These are phyloP conservation scores for Prunus yedoensis DNA, from an alignment of 331 rosid species.

Conservation along the genomic window DNA sequence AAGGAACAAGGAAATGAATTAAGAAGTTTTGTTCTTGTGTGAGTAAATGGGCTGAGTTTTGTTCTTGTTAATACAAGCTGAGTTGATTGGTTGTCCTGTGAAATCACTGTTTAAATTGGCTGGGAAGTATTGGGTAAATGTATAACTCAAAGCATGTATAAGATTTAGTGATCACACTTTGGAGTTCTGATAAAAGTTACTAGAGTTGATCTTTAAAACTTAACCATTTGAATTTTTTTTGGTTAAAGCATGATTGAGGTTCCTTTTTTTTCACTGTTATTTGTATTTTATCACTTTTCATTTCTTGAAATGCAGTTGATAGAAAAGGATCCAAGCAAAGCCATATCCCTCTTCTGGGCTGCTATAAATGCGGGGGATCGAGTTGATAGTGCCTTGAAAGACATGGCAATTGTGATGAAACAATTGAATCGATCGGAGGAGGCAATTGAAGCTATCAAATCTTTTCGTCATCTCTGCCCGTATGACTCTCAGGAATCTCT, in stretches of 20 bases:
- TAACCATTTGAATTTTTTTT: neutral
- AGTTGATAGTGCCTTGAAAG: slow-evolving; percentile 93
- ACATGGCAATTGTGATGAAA: slow-evolving; percentile 95
- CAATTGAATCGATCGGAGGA: slow-evolving; percentile 70
- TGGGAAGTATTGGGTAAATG: neutral
- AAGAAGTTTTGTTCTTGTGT: neutral
- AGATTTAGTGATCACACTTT: neutral
- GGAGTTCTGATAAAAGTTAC: neutral
- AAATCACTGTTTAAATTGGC: neutral
- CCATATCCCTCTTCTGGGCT: slow-evolving; percentile 86
- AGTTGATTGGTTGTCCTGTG: neutral
- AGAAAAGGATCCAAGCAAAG: slow-evolving; percentile 78
- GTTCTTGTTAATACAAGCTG: neutral
- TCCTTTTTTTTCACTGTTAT: neutral
- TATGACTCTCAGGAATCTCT: slow-evolving; percentile 84
- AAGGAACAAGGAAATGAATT: neutral
- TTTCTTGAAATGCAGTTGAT: slow-evolving; percentile 50
- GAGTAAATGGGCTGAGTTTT: neutral
- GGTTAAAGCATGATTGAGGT: neutral
- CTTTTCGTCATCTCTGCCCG: slow-evolving; percentile 84
- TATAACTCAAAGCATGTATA: neutral
- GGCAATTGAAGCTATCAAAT: slow-evolving; percentile 60
- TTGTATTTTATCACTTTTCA: neutral
- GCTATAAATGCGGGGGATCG: slow-evolving; percentile 92
- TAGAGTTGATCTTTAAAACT: neutral